Evolutionary conservation across 108 stramenopile species (phyloP), one percentile per base, ranked within the genome.

Genomic region (Mediolabrus comicus): DNA sequence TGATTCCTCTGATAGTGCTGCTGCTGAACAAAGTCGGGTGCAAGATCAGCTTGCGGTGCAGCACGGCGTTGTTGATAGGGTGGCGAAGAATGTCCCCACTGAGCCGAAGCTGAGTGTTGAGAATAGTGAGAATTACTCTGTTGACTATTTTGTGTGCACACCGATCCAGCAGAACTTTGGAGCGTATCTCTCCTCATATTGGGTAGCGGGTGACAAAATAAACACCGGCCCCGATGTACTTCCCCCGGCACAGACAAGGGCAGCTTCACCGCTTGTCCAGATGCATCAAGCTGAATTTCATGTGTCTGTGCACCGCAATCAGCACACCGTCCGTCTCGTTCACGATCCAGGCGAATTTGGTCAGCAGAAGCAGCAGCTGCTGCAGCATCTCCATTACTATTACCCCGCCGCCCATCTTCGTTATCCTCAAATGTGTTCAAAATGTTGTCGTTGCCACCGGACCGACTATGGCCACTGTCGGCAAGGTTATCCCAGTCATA

Each of bases 171-270:
- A 35, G 72, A 74, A 34, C 32, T 60, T 4, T 25, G 5, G 17
- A 35, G 46, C 5, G 46, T 22, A 8, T 49, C 46, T 49, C 46
- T 17, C 46, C 46, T 49, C 19, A 22, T 49, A 6, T 22, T 35
- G 8, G 75, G 79, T 28, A 85, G 57, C 11, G 84, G 84, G 66
- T 83, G 78, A 53, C 84, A 85, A 22, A 83, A 71, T 33, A 85
- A 22, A 62, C 84, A 85, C 3, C 84, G 69, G n/a, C 84, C 84
- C 28, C 84, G 32, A 62, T 83, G 79, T 22, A 85, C 84, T 52
- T 85, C 82, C 41, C 79, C 67, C 11, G 68, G 62, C 6, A 85
- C 76, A 9, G 81, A 76, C 26, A 85, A 75, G 29, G 84, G 75
- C 35, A 77, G 26, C 58, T 80, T 79, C 25, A 76, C 46, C 58